These are phyloP conservation scores for Saxophila tyrrhenica DNA, from an alignment of 495 filamentous ascomycete genomes.

Conservation along the genomic window DNA sequence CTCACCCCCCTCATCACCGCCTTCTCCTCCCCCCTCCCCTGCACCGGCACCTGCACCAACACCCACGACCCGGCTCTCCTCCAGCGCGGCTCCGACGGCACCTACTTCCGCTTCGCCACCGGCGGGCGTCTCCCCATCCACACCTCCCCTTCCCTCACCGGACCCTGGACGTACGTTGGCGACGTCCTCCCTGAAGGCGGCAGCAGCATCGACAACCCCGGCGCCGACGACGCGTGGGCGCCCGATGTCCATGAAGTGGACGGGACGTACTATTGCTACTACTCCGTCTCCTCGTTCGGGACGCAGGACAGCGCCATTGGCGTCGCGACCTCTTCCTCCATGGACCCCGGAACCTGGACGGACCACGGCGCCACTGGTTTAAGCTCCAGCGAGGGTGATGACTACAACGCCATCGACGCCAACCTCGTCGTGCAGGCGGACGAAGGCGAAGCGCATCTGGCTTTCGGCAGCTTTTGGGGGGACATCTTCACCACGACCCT, in stretches of 20 bases:
- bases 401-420: slow-evolving; percentile 59
- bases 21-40: slow-evolving; percentile 7
- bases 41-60: slow-evolving; percentile 46
- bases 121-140: slow-evolving; percentile 48
- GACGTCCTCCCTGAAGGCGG: slow-evolving; percentile 41
- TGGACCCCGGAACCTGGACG: slow-evolving; percentile 52
- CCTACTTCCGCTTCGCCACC: slow-evolving; percentile 64
- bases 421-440: no score
- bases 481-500: slow-evolving; percentile 54
- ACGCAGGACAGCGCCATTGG: slow-evolving; percentile 54
- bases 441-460: no score
- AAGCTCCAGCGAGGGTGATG: slow-evolving; percentile 28
- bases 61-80: slow-evolving; percentile 56
- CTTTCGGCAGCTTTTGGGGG: slow-evolving; percentile 61
- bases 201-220: slow-evolving; percentile 44
- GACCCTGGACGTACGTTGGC: slow-evolving; percentile 54
- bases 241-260: slow-evolving; percentile 51
- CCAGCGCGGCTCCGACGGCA: slow-evolving; percentile 50
- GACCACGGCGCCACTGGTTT: slow-evolving; percentile 38
- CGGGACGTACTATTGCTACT: slow-evolving; percentile 59
- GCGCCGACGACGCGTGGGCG: slow-evolving; percentile 53
- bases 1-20: neutral
- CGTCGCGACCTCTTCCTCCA: slow-evolving; percentile 49
- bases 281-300: slow-evolving; percentile 54
- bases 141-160: slow-evolving; percentile 44